phyloP scores from a whole-genome alignment of 164 flowering plant genomes.

The Nymphaea colorata region DNA sequence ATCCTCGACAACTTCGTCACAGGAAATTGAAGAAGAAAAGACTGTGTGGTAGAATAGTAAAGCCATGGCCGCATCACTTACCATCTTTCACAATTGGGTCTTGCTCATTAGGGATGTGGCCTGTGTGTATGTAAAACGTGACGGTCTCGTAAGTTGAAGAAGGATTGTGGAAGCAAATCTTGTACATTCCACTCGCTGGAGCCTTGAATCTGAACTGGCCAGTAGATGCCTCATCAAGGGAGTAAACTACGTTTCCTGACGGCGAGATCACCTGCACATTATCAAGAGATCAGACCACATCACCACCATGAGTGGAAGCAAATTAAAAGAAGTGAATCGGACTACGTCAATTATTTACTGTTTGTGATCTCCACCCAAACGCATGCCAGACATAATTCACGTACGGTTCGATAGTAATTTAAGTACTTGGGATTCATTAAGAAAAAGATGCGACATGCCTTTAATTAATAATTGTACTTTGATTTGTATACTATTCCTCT shows the following conservation, averaged over 20 bases:
- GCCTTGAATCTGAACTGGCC: constrained; percentile 89
- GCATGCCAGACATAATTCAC: neutral
- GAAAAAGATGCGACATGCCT: neutral
- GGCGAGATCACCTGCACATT: constrained; percentile 68
- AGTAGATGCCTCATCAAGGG: constrained; percentile 76
- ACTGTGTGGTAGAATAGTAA: neutral
- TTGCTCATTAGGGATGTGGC: constrained; percentile 93
- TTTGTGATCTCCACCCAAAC: neutral
- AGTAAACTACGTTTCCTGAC: constrained; percentile 50
- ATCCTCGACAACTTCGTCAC: neutral
- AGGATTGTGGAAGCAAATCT: constrained; percentile 89
- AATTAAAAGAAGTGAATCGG: neutral
- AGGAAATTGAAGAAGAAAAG: neutral
- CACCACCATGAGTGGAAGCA: neutral
- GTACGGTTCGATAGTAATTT: neutral
- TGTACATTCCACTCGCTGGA: constrained; percentile 90
- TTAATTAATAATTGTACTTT: neutral
- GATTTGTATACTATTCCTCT: too few species aligned
- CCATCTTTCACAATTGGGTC: constrained; percentile 92
- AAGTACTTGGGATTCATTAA: neutral
- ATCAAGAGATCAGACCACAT: neutral
- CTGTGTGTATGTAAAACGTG: constrained; percentile 86
- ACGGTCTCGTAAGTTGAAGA: constrained; percentile 85
- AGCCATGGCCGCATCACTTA: constrained; percentile 15
- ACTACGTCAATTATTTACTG: neutral